Conservation (phyloP, 371 early-diverging fungal species). For the Rhizopus stolonifer region DNA sequence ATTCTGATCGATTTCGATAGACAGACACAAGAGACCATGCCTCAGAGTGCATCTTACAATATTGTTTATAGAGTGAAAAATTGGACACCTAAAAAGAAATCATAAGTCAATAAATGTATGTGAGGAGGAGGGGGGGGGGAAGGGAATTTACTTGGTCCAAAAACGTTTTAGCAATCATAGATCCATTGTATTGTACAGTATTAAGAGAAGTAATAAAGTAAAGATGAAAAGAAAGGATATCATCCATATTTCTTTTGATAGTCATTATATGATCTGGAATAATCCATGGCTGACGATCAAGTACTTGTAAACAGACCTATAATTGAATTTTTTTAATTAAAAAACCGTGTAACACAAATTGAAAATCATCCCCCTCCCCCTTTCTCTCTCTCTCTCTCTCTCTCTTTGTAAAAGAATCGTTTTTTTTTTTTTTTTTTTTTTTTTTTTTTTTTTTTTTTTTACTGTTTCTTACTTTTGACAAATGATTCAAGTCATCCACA, state of each 20-base stretch:
- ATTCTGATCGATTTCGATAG: constrained; percentile 45
- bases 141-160: constrained; percentile 44
- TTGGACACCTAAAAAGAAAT: constrained; percentile 20
- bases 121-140: too few relatives aligned
- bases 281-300: constrained; percentile 41
- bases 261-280: constrained; percentile 25
- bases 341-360: background rate
- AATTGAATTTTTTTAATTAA: background rate
- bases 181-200: background rate
- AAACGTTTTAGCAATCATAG: constrained; percentile 35
- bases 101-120: too few relatives aligned
- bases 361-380: too few relatives aligned
- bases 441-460: too few relatives aligned
- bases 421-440: too few relatives aligned
- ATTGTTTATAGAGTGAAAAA: constrained; percentile 41
- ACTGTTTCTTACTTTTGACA: constrained; percentile 34
- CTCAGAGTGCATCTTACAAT: constrained; percentile 44
- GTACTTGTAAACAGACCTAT: constrained; percentile 35
- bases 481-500: constrained; percentile 33
- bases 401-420: too few relatives aligned
- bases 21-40: constrained; percentile 36
- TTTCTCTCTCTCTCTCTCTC: too few relatives aligned
- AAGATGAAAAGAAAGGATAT: constrained; percentile 36
- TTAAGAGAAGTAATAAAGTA: constrained; percentile 18
- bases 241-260: constrained; percentile 39